These are phyloP conservation scores for Globisporangium lucens DNA, from an alignment of 352 stramenopile genomes.

Conservation along the genomic window DNA sequence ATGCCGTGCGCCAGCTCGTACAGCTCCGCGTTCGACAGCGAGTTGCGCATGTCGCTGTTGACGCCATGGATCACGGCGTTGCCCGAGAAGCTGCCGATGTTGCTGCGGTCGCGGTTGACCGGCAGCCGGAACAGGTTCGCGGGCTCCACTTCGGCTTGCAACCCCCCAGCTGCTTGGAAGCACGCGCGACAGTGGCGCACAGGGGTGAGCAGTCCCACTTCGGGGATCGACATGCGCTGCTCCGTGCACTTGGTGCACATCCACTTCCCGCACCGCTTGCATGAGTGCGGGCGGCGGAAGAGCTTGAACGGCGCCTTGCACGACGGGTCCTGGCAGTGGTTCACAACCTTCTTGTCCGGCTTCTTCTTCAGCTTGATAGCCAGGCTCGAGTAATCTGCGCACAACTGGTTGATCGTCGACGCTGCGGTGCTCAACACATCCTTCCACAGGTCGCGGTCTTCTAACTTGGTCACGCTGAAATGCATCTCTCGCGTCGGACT, in stretches of 20 bases:
- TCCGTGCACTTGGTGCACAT: conserved; percentile 83
- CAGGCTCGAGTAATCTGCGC: conserved; percentile 58
- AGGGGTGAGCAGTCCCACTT: conserved; percentile 70
- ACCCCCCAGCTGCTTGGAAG: conserved; percentile 65
- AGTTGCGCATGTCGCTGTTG: conserved; percentile 24
- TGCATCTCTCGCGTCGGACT: conserved; percentile 68
- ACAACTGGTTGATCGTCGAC: conserved; percentile 61
- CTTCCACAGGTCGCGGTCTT: conserved; percentile 82
- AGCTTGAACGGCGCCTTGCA: conserved; percentile 81
- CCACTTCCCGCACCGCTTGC: conserved; percentile 83
- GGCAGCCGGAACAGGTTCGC: conserved; percentile 57
- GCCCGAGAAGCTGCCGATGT: conserved; percentile 11
- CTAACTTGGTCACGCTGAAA: conserved; percentile 83
- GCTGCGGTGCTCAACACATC: conserved; percentile 60
- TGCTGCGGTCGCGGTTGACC: background rate
- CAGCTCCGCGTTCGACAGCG: conserved; percentile 66
- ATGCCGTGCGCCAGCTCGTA: conserved; percentile 80
- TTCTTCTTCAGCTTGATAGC: conserved; percentile 74
- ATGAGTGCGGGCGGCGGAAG: conserved; percentile 76
- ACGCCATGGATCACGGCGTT: conserved; percentile 15
- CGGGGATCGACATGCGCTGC: conserved; percentile 76
- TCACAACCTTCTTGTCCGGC: conserved; percentile 78
- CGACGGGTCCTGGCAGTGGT: conserved; percentile 65
- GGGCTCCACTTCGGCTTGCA: conserved; percentile 62
- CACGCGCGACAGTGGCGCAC: conserved; percentile 79